Conservation (phyloP, 768 basidiomycete species). For the Guyanaporus albipodus region DNA sequence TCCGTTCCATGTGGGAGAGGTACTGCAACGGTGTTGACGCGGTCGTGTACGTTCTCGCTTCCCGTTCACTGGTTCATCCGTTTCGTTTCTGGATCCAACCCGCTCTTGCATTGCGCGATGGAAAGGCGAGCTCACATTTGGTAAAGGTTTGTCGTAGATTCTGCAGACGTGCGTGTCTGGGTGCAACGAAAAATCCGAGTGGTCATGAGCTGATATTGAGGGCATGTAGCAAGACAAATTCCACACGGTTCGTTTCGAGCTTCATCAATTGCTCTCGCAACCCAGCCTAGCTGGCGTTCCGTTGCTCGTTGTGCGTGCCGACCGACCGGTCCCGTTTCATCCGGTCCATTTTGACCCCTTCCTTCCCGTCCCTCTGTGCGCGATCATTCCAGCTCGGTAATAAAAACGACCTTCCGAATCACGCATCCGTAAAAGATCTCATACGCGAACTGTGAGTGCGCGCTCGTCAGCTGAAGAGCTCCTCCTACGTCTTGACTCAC, state of each 20-base stretch:
- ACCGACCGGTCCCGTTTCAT: background rate
- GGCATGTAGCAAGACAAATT: constrained; percentile 66
- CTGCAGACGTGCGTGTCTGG: constrained; percentile 65
- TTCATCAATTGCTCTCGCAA: constrained; percentile 74
- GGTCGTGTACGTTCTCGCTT: constrained; percentile 60
- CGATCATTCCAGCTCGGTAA: constrained; percentile 65
- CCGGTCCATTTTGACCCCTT: background rate
- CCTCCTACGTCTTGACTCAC: constrained; percentile 25
- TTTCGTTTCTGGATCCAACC: background rate
- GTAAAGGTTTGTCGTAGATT: constrained; percentile 87
- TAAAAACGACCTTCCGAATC: constrained; percentile 83
- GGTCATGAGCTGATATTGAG: constrained; percentile 1
- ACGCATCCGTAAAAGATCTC: constrained; percentile 76
- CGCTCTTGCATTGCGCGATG: background rate
- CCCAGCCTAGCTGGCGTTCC: constrained; percentile 67
- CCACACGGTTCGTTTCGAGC: constrained; percentile 76
- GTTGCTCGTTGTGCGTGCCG: constrained; percentile 66
- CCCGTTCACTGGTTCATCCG: background rate
- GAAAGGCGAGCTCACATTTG: constrained; percentile 16
- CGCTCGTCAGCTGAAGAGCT: too few species aligned
- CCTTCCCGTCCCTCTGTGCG: background rate
- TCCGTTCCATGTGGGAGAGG: constrained; percentile 93
- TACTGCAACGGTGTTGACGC: constrained; percentile 93
- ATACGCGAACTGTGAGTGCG: constrained; percentile 66
- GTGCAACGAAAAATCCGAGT: background rate